A percentile compares a stretch with the other conserved stretches of the same genome.
Evolutionary conservation across 495 filamentous ascomycete species (phyloP).

Genomic region (Podospora tetraspora): DNA sequence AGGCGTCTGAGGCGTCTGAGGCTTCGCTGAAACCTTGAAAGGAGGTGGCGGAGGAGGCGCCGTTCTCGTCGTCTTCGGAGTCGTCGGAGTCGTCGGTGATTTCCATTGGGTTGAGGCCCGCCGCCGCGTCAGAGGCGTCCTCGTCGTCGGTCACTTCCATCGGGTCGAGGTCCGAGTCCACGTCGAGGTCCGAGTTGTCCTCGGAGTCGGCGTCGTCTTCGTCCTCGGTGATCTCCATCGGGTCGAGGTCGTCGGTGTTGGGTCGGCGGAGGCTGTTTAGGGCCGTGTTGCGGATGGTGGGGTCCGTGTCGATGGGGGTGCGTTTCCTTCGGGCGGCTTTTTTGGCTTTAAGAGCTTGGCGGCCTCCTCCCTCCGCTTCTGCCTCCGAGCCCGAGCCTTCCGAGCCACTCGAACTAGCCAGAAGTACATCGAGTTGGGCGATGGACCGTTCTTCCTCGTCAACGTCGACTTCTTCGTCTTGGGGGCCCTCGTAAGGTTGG

Average conservation of each 20-base stretch:
- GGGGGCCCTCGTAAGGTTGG: neutral
- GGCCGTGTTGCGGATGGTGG: neutral
- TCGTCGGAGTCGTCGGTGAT: conserved; percentile 21
- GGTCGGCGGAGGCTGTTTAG: conserved; percentile 15
- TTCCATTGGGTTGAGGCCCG: conserved; percentile 5
- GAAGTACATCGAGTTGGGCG: conserved; percentile 8
- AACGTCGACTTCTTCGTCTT: conserved; percentile 18
- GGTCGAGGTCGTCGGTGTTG: conserved; percentile 13
- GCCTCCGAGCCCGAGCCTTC: conserved; percentile 3
- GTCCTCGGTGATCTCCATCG: conserved; percentile 21
- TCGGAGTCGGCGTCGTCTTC: conserved; percentile 11
- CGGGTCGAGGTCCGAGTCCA: conserved; percentile 20
- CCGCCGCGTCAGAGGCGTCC: conserved; percentile 2
- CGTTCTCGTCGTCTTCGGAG: too few species aligned
- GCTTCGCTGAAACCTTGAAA: conserved; percentile 20
- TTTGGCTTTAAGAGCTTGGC: neutral
- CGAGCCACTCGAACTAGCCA: neutral
- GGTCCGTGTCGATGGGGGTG: neutral
- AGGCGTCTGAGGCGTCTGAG: neutral
- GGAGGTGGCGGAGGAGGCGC: conserved; percentile 14
- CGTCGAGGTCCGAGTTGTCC: conserved; percentile 13
- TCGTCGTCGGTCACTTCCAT: conserved; percentile 13
- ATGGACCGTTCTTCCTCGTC: conserved; percentile 14
- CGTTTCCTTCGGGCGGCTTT: neutral
- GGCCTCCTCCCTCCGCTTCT: conserved; percentile 1